These are phyloP conservation scores for Earliella scabrosa DNA, from an alignment of 1,284 basidiomycete genomes.

Conservation along the genomic window DNA sequence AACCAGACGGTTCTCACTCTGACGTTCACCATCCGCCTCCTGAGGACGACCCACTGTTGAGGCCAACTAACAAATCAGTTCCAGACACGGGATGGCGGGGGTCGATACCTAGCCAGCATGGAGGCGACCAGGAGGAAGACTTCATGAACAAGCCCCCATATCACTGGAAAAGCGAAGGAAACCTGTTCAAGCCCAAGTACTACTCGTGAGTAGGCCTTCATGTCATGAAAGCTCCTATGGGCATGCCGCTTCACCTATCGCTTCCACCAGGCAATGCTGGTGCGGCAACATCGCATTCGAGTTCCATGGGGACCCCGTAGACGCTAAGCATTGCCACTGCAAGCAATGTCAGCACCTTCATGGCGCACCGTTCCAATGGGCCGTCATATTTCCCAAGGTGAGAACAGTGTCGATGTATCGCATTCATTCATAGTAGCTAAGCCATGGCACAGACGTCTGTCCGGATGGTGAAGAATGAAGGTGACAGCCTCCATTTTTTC, in stretches of 20 bases:
- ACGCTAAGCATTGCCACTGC: slow-evolving; percentile 41
- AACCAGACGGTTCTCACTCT: slow-evolving; percentile 15
- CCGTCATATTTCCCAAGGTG: slow-evolving; percentile 39
- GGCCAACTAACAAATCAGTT: slow-evolving; percentile 18
- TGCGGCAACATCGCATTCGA: slow-evolving; percentile 38
- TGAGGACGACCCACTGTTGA: slow-evolving; percentile 28
- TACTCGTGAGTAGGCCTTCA: slow-evolving; percentile 24
- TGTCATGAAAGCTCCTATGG: no score
- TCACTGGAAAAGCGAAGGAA: slow-evolving; percentile 31
- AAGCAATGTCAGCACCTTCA: slow-evolving; percentile 37
- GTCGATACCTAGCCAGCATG: slow-evolving; percentile 32
- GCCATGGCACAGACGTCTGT: slow-evolving; percentile 34
- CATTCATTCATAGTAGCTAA: neutral
- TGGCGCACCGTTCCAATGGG: slow-evolving; percentile 41
- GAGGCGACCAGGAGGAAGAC: slow-evolving; percentile 33
- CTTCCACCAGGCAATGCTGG: slow-evolving; percentile 34
- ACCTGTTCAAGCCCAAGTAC: slow-evolving; percentile 35
- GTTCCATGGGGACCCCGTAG: slow-evolving; percentile 38
- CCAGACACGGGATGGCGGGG: slow-evolving; percentile 37
- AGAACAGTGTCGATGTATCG: no score
- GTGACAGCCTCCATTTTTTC: slow-evolving; percentile 39
- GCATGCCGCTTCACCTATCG: no score
- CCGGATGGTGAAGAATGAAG: slow-evolving; percentile 32
- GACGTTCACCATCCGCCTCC: slow-evolving; percentile 31
- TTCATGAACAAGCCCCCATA: slow-evolving; percentile 40